Conservation (phyloP, 306 rosid genomes). For the Psophocarpus tetragonolobus region DNA sequence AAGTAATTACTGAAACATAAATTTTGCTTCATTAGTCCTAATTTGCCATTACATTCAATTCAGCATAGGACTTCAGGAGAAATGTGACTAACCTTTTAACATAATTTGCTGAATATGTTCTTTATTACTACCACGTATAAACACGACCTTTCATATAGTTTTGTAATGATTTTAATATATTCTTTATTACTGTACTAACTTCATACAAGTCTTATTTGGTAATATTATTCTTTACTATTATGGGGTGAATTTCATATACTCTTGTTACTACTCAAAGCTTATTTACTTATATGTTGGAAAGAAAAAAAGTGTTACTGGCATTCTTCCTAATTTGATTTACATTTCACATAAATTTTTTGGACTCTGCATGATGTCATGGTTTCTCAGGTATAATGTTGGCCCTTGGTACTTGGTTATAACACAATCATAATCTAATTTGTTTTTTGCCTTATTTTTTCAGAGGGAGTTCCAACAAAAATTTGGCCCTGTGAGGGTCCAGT, state of each 20-base stretch:
- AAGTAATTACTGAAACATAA: slow-evolving; percentile 44
- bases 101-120: not conserved
- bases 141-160: not conserved
- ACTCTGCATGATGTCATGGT: not conserved
- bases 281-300: not conserved
- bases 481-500: slow-evolving; percentile 59
- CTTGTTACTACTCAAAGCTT: not conserved
- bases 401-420: not conserved
- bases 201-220: not conserved
- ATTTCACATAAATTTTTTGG: not conserved
- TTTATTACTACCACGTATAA: not conserved
- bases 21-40: not conserved
- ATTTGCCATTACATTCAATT: not conserved
- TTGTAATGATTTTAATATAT: not conserved
- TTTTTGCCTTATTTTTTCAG: slow-evolving; percentile 28
- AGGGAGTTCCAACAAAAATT: slow-evolving; percentile 48
- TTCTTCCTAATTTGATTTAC: not conserved
- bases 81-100: not conserved
- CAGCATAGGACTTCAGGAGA: not conserved
- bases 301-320: not conserved
- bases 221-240: not conserved
- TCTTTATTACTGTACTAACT: not conserved
- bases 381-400: not conserved
- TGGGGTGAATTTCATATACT: not conserved
- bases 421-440: not conserved